Percentiles rank a stretch among this genome's conserved stretches.
Evolutionary conservation across 176 grass and related monocot species (phyloP).

Genomic region (Pontederia paniculata): DNA sequence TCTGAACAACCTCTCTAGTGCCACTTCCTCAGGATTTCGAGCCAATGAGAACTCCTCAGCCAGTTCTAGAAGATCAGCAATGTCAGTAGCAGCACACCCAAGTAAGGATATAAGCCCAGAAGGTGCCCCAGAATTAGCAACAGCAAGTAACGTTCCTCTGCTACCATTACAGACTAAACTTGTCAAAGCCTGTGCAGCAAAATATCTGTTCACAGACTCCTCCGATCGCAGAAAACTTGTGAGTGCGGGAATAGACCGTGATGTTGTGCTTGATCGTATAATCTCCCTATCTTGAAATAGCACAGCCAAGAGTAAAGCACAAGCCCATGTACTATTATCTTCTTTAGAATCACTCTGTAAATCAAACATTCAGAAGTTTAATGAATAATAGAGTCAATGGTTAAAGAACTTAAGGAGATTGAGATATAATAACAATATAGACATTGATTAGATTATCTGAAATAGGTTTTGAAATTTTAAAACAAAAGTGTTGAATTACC

Average conservation of each 20-base stretch:
- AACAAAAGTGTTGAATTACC: constrained; percentile 34
- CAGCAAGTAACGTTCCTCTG: constrained; percentile 90
- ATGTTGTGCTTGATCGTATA: constrained; percentile 61
- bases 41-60: constrained; percentile 88
- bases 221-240: constrained; percentile 91
- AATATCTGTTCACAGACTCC: constrained; percentile 84
- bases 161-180: constrained; percentile 90
- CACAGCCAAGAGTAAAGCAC: constrained; percentile 75
- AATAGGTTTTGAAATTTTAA: constrained; percentile 5
- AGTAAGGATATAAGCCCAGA: constrained; percentile 91
- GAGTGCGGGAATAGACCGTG: constrained; percentile 82
- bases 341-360: constrained; percentile 73
- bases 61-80: constrained; percentile 87
- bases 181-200: constrained; percentile 89
- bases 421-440: neutral
- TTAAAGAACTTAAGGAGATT: neutral
- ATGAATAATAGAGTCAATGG: neutral
- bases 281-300: constrained; percentile 94
- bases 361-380: constrained; percentile 4
- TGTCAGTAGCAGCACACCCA: constrained; percentile 87
- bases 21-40: constrained; percentile 76
- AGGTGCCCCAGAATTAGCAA: constrained; percentile 92
- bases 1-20: constrained; percentile 85
- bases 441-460: constrained; percentile 2
- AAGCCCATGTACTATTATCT: constrained; percentile 91